These are phyloP conservation scores for Aspergillus costaricaensis DNA, from an alignment of 2,329 filamentous ascomycete genomes.

Conservation along the genomic window DNA sequence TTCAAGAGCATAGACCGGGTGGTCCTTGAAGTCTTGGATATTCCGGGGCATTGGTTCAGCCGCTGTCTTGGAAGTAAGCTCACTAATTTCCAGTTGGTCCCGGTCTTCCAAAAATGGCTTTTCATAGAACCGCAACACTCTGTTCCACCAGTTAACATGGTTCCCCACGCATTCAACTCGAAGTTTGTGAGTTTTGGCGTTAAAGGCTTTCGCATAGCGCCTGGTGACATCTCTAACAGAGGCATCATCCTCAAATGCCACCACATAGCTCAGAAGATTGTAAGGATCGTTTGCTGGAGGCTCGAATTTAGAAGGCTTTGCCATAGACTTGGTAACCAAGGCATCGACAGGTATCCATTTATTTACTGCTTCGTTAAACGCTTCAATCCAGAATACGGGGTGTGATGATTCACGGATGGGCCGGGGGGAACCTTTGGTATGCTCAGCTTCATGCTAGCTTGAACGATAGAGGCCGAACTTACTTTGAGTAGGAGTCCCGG, in stretches of 20 bases:
- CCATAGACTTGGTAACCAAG: slow-evolving; percentile 76
- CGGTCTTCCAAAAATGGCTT: slow-evolving; percentile 59
- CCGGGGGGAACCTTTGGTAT: slow-evolving; percentile 38
- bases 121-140: slow-evolving; percentile 45
- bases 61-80: slow-evolving; percentile 69
- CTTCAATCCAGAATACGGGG: slow-evolving; percentile 93
- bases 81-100: slow-evolving; percentile 80
- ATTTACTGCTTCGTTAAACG: slow-evolving; percentile 79
- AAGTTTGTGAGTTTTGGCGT: slow-evolving; percentile 79
- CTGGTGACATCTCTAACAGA: slow-evolving; percentile 81
- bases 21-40: slow-evolving; percentile 82
- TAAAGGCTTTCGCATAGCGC: slow-evolving; percentile 84
- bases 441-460: slow-evolving; percentile 2
- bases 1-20: slow-evolving; percentile 81
- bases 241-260: slow-evolving; percentile 81
- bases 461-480: slow-evolving; percentile 3
- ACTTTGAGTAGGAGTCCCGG: slow-evolving; percentile 24
- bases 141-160: slow-evolving; percentile 59
- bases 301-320: slow-evolving; percentile 74
- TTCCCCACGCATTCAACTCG: slow-evolving; percentile 70
- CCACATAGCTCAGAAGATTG: slow-evolving; percentile 78
- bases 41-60: slow-evolving; percentile 84
- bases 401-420: slow-evolving; percentile 69
- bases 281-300: slow-evolving; percentile 75
- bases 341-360: slow-evolving; percentile 92